Conservation (phyloP, 2,329 filamentous ascomycete species). For the Alternaria sp. region DNA sequence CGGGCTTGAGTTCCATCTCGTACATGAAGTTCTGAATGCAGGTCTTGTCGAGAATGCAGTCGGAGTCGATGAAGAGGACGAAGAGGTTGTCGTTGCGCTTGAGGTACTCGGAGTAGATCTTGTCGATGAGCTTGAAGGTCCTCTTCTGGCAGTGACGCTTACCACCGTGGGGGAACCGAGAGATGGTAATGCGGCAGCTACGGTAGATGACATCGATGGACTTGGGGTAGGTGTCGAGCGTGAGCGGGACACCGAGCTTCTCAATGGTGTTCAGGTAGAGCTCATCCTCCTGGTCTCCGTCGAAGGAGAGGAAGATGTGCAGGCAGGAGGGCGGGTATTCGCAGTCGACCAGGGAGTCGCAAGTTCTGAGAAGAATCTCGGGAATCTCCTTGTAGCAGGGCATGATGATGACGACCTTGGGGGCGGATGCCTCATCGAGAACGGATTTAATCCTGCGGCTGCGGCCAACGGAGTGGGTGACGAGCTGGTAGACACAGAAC, state of each 20-base stretch:
- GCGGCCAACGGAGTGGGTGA: conserved; percentile 84
- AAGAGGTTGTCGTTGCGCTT: conserved; percentile 90
- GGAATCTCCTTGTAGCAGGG: conserved; percentile 94
- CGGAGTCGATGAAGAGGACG: conserved; percentile 95
- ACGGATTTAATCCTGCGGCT: conserved; percentile 82
- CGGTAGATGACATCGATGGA: conserved; percentile 91
- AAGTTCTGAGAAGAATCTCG: conserved; percentile 79
- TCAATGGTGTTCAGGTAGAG: conserved; percentile 86
- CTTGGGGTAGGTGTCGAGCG: conserved; percentile 78
- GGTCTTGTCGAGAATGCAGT: conserved; percentile 89
- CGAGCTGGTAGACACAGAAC: conserved; percentile 89
- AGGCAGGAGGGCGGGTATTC: conserved; percentile 93
- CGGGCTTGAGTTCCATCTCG: conserved; percentile 96
- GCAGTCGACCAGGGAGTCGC: conserved; percentile 91
- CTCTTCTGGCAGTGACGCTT: conserved; percentile 93
- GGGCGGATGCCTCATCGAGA: conserved; percentile 82
- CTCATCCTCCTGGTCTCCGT: conserved; percentile 87
- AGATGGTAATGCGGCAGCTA: conserved; percentile 84
- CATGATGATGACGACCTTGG: conserved; percentile 96
- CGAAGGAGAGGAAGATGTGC: conserved; percentile 94
- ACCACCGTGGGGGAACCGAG: conserved; percentile 89
- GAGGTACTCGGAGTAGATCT: conserved; percentile 86
- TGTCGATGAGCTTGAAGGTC: conserved; percentile 92
- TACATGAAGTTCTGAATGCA: conserved; percentile 98
- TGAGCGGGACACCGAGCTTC: conserved; percentile 80